Base-by-base conservation (phyloP, 2,329 filamentous ascomycete genomes). In the Penicillium sp. region DNA sequence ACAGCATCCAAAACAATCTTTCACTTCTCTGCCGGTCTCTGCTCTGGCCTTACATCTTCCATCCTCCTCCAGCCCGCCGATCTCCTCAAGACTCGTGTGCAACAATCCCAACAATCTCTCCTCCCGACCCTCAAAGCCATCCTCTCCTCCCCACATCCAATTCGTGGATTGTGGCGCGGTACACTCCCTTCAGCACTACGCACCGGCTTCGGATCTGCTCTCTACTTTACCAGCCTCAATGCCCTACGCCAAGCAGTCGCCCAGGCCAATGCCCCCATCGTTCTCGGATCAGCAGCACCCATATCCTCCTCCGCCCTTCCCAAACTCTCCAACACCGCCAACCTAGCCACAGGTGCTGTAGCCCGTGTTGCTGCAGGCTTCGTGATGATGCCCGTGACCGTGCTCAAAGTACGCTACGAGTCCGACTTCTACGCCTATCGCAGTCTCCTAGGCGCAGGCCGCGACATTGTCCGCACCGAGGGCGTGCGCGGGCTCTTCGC, bases 401-500 rank as follows among this genome's bases (percentile, higher is more conserved):
- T 98, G 36, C 85, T 98, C 62, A 98, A 98, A 66, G 93, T 97
- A 35, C 87, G 93, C 36, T 97, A 95, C 64, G 93, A 98, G 69
- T 91, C 86, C 22, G 89, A 79, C 51, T 74, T 91, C 35, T 98
- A 96, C 72, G 74, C 81, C 3, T 97, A 97, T 71, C 78, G 78
- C 20, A 91, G 88, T 1, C 74, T 97, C 20, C 70, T 78, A 32
- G 77, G 81, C 29, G 93, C 93, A 0, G 82, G 79, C 1, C 74
- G 74, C 27, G 88, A 93, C 57, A 96, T 97, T 23, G 71, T 85
- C 42, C 75, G 76, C 6, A 80, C 74, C 0, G 84, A 91, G 57
- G 90, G 93, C 0, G 46, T 87, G 3, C 80, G 84, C 24, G 93
- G 91, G 0, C 94, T 98, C 69, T 97, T 97, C 62, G 82, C 87